Evolutionary conservation across 805 yeast species (phyloP), one percentile per base, ranked within the genome.

Genomic region (Ogataea ganodermae): DNA sequence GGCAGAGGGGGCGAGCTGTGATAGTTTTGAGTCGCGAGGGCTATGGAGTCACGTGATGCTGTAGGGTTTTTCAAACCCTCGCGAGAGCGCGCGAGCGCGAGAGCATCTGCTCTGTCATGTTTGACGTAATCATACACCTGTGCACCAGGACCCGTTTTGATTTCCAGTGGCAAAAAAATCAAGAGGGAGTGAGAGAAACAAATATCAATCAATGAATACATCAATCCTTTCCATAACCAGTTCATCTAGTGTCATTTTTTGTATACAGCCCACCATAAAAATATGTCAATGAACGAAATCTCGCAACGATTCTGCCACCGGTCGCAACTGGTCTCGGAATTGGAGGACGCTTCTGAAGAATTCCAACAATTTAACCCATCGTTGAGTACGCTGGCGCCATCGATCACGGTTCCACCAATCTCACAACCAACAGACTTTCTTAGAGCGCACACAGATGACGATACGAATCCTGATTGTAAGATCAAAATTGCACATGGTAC

Each of bases 401-500:
- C 79, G 16, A 74, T 89, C 51, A 68, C 83, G 45, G 68, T 89
- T 62, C 96, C 97, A 24, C 94, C 94, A 47, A 84, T 88, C 51
- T 80, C 91, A 42, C 82, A 85, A 58, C 98, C 99, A 26, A 81
- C 96, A 6, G 96, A 87, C 45, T 92, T 92, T 66, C 74, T 94
- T 57, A 79, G 98, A 67, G 97, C 97, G n/a, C 97, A 94, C 69
- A 94, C 99, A 6, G 99, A 94, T 69, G 97, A 94, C 69, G 84
- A 89, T 16, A 65, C 83, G 51, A 92, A 91, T 66, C 96, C 96
- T 22, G 97, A 90, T 65, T 91, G 96, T 71, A 86, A 84, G 62
- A 92, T 94, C 73, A 92, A 94, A 68, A 87, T 94, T 62, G 97
- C 97, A 18, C 99, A 94, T 70, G 99, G 99, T 68, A 94, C 99